Percentiles rank a stretch among this genome's conserved stretches.
phyloP scores from a whole-genome alignment of 1,284 basidiomycete species.

The Nidula niveotomentosa region DNA sequence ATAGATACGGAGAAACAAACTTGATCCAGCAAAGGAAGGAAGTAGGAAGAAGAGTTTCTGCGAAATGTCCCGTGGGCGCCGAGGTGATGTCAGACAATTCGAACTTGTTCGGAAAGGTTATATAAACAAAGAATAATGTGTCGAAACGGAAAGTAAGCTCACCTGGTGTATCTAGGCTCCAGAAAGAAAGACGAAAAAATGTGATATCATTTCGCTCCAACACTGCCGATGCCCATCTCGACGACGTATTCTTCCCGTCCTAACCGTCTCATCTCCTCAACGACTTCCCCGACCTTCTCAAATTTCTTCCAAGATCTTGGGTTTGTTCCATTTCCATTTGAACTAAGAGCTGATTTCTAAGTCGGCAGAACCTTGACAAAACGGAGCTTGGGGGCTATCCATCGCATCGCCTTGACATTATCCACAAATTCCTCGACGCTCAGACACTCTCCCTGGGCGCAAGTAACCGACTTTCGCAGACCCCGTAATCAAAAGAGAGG shows the following conservation, averaged over 20 bases:
- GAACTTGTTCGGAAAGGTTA: too few species aligned
- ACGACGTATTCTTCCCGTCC: conserved; percentile 57
- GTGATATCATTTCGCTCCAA: conserved; percentile 12
- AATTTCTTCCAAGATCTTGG: conserved; percentile 50
- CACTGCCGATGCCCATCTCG: conserved; percentile 66
- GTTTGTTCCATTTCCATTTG: too few species aligned
- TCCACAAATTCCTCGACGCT: conserved; percentile 63
- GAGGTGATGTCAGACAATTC: too few species aligned
- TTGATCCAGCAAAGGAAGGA: too few species aligned
- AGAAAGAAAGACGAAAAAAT: too few species aligned
- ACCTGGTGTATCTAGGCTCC: too few species aligned
- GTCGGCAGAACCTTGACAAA: conserved; percentile 46
- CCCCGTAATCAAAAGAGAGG: conserved; percentile 54
- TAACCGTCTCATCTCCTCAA: conserved; percentile 61
- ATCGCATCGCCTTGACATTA: conserved; percentile 76
- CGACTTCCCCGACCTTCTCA: conserved; percentile 68
- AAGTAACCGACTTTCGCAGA: conserved; percentile 76
- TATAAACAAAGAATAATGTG: too few species aligned
- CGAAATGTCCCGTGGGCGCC: too few species aligned
- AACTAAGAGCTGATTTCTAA: not conserved
- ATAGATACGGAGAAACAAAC: too few species aligned
- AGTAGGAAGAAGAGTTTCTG: too few species aligned
- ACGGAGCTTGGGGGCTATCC: conserved; percentile 67
- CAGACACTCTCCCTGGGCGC: conserved; percentile 53
- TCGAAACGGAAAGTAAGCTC: too few species aligned